Base-by-base conservation (phyloP, 495 filamentous ascomycete genomes). In the Podospora didyma region DNA sequence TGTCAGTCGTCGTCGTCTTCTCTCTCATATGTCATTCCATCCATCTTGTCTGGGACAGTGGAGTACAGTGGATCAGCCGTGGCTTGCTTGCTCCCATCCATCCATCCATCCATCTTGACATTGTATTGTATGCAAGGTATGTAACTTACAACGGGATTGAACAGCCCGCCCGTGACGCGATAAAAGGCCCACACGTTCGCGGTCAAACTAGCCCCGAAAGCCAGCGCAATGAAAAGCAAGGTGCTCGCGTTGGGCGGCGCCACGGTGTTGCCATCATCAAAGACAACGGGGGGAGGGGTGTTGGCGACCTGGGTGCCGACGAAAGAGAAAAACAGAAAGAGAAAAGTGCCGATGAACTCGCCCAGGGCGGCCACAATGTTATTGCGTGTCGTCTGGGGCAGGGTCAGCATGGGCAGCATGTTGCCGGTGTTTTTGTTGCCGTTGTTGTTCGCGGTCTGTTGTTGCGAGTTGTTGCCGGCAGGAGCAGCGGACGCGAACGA, bases 121-220 rank as follows among this genome's bases (percentile, higher is more conserved):
- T n/a, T n/a, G n/a, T n/a, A n/a, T n/a, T n/a, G n/a, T n/a, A n/a
- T n/a, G 62, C 74, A 64, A 69, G 84, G 22, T 17, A n/a, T 1
- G 16, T 7, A 1, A 58, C 59, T 21, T 57, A 59, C 87, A 39
- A 84, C 87, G 0, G 91, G 91, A 62, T 95, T 94, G 69, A 94
- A 95, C 10, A 91, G 68, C 10, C 89, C 89, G 9, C 90, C 90
- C 2, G 80, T 86, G 31, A 94, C 82, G 10, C 89, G 82, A 70
- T 88, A 94, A 75, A 93, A 95, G 1, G 89, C 81, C 89, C 88
- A 96, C 1, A 88, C 88, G 62, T 92, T 94, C 65, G 89, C 87
- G 10, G 82, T 82, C 53, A 95, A 75, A 10, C 86, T 84, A 63
- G 91, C 82, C 1, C 89, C 90, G 60, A 94, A 95, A 14, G 75